A percentile compares a stretch with the other conserved stretches of the same genome.
Evolutionary conservation across 495 filamentous ascomycete genomes (phyloP).

Genomic region (Penicillium manginii): DNA sequence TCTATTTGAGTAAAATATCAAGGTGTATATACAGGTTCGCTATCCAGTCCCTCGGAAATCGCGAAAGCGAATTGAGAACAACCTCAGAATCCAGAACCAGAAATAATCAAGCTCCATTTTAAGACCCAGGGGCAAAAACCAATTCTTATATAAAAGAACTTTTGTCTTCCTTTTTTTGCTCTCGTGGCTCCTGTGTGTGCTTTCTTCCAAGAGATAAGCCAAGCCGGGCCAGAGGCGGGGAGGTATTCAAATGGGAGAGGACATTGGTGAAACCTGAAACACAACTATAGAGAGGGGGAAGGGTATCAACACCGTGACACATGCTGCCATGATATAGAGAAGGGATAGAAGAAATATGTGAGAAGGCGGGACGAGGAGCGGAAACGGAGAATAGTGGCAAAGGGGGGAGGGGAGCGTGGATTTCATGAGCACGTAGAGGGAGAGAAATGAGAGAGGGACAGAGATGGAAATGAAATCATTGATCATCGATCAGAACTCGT

Average conservation of each 20-base stretch:
- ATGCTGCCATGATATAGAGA: constrained; percentile 39
- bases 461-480: constrained; percentile 8
- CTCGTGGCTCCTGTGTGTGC: not conserved
- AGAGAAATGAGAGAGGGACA: constrained; percentile 12
- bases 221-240: not conserved
- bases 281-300: constrained; percentile 26
- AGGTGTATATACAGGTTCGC: constrained; percentile 40
- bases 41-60: constrained; percentile 22
- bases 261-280: constrained; percentile 15
- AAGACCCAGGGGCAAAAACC: not conserved
- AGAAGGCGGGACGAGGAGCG: constrained; percentile 10
- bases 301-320: constrained; percentile 57
- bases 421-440: constrained; percentile 42
- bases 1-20: constrained; percentile 36
- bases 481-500: constrained; percentile 34
- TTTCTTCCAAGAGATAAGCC: constrained; percentile 6
- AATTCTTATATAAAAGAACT: constrained; percentile 5
- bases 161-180: constrained; percentile 19
- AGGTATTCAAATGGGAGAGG: constrained; percentile 5
- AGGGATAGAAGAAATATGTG: constrained; percentile 18
- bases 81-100: constrained; percentile 5
- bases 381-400: constrained; percentile 20
- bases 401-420: constrained; percentile 34
- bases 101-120: constrained; percentile 7
- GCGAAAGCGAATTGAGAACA: constrained; percentile 2